These are phyloP conservation scores for Peronospora destructor DNA, from an alignment of 352 stramenopile species.

Conservation along the genomic window DNA sequence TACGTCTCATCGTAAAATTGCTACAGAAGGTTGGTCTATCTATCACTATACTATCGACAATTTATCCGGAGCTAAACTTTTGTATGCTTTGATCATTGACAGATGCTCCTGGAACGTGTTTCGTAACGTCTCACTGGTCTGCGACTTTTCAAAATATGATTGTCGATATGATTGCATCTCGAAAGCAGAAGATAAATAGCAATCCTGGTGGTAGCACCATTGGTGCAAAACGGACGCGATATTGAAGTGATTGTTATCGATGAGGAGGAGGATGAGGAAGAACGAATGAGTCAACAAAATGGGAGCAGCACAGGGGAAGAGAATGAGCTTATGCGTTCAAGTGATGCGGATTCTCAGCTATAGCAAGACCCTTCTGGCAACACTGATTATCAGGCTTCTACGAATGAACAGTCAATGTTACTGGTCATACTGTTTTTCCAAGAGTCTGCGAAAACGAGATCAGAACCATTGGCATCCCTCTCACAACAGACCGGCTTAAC, in stretches of 20 bases:
- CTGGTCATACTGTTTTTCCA: slow-evolving; percentile 18
- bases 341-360: slow-evolving; percentile 3
- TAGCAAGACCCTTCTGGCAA: background rate
- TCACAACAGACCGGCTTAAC: slow-evolving; percentile 4
- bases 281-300: slow-evolving; percentile 1
- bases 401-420: too few species aligned
- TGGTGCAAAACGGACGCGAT: slow-evolving; percentile 41
- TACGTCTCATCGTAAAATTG: slow-evolving; percentile 32
- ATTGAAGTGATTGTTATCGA: slow-evolving; percentile 61
- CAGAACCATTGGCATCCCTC: slow-evolving; percentile 2
- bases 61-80: background rate
- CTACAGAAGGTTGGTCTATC: slow-evolving; percentile 32
- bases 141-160: slow-evolving; percentile 36
- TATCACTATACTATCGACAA: background rate
- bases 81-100: background rate
- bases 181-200: slow-evolving; percentile 4
- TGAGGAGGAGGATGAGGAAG: slow-evolving; percentile 8
- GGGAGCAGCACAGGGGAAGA: background rate
- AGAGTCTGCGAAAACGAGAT: too few species aligned
- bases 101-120: slow-evolving; percentile 37
- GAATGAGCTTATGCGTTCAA: background rate
- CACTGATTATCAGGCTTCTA: background rate
- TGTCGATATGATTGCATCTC: slow-evolving; percentile 27
- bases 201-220: slow-evolving; percentile 1
- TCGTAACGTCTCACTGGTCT: slow-evolving; percentile 43